phyloP scores from a whole-genome alignment of 1,284 basidiomycete species.

The Cryptococcus hybrid region DNA sequence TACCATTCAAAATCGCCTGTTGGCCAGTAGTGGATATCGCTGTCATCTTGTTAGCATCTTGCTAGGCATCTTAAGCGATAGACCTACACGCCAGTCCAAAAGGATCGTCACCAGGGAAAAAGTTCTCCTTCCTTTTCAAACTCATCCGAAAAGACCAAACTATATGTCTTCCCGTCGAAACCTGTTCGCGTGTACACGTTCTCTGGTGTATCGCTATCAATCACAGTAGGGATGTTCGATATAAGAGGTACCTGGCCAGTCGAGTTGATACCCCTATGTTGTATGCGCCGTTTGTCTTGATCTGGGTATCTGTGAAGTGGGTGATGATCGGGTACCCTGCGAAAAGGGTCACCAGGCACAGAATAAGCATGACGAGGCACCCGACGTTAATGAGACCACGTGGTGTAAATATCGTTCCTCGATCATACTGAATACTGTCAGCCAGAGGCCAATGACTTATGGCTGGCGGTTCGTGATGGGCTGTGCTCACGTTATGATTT shows the following conservation, averaged over 20 bases:
- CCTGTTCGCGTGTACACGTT: conserved; percentile 60
- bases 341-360: conserved; percentile 67
- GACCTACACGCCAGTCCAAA: conserved; percentile 49
- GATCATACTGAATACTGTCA: conserved; percentile 31
- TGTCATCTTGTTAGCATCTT: too few relatives aligned
- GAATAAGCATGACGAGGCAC: conserved; percentile 63
- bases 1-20: conserved; percentile 53
- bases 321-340: conserved; percentile 53
- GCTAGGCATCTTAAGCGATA: too few relatives aligned
- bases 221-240: conserved; percentile 60
- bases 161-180: conserved; percentile 63
- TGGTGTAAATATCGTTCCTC: conserved; percentile 64
- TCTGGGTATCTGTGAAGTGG: conserved; percentile 35
- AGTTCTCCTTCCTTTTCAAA: conserved; percentile 66
- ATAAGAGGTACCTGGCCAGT: conserved; percentile 63
- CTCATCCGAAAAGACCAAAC: conserved; percentile 82
- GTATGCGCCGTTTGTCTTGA: conserved; percentile 51
- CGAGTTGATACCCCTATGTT: conserved; percentile 75
- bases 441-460: background rate
- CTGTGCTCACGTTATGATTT: conserved; percentile 57
- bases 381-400: conserved; percentile 74
- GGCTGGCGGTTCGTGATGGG: too few relatives aligned
- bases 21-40: conserved; percentile 53
- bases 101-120: conserved; percentile 55
- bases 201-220: conserved; percentile 67